Evolutionary conservation across 148 eudicot genomes (phyloP).

Genomic region (Talinum fruticosum): DNA sequence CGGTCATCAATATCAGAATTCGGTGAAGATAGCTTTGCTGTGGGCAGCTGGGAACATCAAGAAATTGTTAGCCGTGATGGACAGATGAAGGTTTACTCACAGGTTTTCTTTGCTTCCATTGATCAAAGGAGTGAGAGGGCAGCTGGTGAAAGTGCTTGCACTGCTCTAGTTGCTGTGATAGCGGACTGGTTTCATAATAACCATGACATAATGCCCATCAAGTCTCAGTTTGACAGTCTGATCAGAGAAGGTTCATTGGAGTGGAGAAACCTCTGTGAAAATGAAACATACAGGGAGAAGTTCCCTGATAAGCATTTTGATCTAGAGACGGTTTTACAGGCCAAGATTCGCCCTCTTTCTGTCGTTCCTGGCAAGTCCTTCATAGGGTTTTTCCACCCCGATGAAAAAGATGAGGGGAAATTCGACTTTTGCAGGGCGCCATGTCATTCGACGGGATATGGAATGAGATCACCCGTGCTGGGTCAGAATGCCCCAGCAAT

Average conservation of each 20-base stretch:
- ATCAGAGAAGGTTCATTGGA: constrained; percentile 86
- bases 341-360: constrained; percentile 67
- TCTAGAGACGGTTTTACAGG: constrained; percentile 77
- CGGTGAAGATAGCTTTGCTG: constrained; percentile 89
- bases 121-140: constrained; percentile 93
- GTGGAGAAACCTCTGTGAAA: constrained; percentile 85
- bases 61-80: constrained; percentile 87
- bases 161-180: constrained; percentile 90
- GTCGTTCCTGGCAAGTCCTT: constrained; percentile 75
- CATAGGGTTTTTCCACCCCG: constrained; percentile 84
- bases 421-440: constrained; percentile 82
- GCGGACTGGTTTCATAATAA: constrained; percentile 89
- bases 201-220: constrained; percentile 62
- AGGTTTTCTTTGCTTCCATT: constrained; percentile 87
- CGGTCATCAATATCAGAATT: constrained; percentile 69
- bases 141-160: constrained; percentile 96
- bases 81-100: constrained; percentile 67
- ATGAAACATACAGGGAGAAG: constrained; percentile 50
- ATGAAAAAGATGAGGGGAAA: constrained; percentile 61
- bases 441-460: constrained; percentile 91
- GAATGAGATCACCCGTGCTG: constrained; percentile 57
- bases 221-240: constrained; percentile 77
- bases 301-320: constrained; percentile 97
- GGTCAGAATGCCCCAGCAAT: constrained; percentile 21
- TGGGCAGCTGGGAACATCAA: constrained; percentile 87